These are phyloP conservation scores for Talaromyces sp. DNA, from an alignment of 2,329 filamentous ascomycete genomes.

Conservation along the genomic window DNA sequence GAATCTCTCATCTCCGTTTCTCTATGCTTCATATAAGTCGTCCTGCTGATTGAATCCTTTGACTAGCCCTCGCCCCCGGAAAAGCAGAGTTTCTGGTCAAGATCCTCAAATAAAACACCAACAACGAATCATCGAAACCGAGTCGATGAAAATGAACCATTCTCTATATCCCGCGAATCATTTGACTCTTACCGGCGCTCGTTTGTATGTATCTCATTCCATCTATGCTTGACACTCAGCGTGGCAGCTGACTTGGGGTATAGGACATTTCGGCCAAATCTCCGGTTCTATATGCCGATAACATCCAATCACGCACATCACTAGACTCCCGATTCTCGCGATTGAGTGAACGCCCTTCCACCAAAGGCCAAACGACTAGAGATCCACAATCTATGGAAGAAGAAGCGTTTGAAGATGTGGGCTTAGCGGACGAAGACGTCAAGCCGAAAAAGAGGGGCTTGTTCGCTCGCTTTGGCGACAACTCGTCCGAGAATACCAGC, in stretches of 20 bases:
- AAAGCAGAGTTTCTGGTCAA: conserved; percentile 75
- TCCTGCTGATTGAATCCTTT: conserved; percentile 11
- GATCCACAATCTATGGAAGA: conserved; percentile 66
- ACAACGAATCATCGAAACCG: conserved; percentile 62
- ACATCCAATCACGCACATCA: conserved; percentile 67
- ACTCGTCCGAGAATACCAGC: conserved; percentile 22
- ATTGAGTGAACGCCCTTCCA: conserved; percentile 61
- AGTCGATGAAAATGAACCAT: conserved; percentile 82
- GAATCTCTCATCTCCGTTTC: conserved; percentile 28
- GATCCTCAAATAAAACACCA: conserved; percentile 49
- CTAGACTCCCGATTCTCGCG: conserved; percentile 71
- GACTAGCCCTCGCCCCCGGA: conserved; percentile 80
- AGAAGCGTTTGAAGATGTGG: conserved; percentile 86
- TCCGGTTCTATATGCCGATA: conserved; percentile 63
- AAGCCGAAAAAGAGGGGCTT: conserved; percentile 78
- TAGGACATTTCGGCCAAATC: conserved; percentile 90
- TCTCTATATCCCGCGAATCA: conserved; percentile 92
- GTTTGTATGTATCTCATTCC: conserved; percentile 64
- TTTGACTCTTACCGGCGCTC: conserved; percentile 96
- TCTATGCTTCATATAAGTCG: not conserved
- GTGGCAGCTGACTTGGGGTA: conserved; percentile 21
- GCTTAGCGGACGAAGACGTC: conserved; percentile 69
- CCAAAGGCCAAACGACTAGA: conserved; percentile 59
- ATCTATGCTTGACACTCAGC: not conserved
- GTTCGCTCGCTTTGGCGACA: conserved; percentile 70